Evolutionary conservation across 129 eudicot genomes (phyloP), one percentile per base, ranked within the genome.

Genomic region (Gnaphalium uliginosum): DNA sequence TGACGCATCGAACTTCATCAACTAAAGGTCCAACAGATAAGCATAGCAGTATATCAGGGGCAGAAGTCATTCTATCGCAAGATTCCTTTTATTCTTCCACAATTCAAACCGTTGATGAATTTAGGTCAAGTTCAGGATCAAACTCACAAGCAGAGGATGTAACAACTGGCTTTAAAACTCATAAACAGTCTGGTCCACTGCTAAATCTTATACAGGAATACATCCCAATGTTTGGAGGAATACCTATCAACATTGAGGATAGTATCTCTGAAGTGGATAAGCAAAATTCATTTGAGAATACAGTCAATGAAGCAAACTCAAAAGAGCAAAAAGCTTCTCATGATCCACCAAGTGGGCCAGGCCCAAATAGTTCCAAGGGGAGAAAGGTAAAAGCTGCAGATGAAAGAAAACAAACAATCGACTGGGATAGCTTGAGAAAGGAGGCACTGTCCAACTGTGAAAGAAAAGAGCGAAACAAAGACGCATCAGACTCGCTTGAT

Each of bases 401-500:
- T 53, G 96, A 81, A 57, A 89, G 83, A 50, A 81, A 68, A 54
- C 73, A 82, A 35, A 75, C 83, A 26, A 78, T 87, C 83, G 87
- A 95, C 68, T 95, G 99, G 99, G 99, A 95, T 79, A 83, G 83
- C 73, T 82, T 95, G 74, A 76, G 99, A 66, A 81, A 73, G 75
- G 81, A 91, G 35, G 99, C 74, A 15, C 74, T 84, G 24, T 33
- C 66, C 7, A 84, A 84, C 6, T 72, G 77, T 72, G 81, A 75
- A 53, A 85, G 50, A 79, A 81, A 68, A 66, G 89, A 79, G 68
- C 81, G 87, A 82, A 84, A 85, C 73, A 51, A 78, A 73, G 86
- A 91, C 22, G 70, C 89, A 26, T 80, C 46, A 83, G 99, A 95
- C 76, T 91, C 97, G 8, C 84, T 95, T 26, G 89, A 95, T 83